A percentile compares a stretch with the other conserved stretches of the same genome.
phyloP scores from a whole-genome alignment of 345 rosid genomes.

The Reutealis trisperma region DNA sequence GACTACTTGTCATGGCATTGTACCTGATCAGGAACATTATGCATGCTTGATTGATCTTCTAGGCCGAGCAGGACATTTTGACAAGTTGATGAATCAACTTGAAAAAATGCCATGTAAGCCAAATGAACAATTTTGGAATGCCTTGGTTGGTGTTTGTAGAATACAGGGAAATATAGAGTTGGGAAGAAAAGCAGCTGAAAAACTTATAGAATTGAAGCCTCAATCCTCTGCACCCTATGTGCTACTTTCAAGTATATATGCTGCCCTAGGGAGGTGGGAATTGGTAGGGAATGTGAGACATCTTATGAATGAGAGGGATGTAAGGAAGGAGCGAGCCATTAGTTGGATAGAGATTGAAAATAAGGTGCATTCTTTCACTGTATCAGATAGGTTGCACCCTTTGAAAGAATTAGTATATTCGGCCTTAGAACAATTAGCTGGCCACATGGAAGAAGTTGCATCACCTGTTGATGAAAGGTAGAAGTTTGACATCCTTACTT shows the following conservation, averaged over 20 bases:
- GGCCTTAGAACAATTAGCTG: constrained; percentile 45
- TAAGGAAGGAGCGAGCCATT: constrained; percentile 52
- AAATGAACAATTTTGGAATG: constrained; percentile 46
- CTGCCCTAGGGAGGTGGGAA: constrained; percentile 59
- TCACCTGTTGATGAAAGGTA: constrained; percentile 27
- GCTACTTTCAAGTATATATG: constrained; percentile 53
- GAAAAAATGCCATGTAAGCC: constrained; percentile 53
- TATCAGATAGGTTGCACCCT: constrained; percentile 51
- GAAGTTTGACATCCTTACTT: constrained; percentile 16
- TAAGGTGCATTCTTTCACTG: constrained; percentile 50
- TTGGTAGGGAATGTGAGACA: constrained; percentile 56
- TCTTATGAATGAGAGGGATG: constrained; percentile 47
- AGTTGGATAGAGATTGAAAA: constrained; percentile 65
- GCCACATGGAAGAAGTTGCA: constrained; percentile 47
- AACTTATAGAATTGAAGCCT: constrained; percentile 50
- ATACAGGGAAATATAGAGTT: constrained; percentile 54
- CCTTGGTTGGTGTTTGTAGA: constrained; percentile 56
- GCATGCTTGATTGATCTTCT: constrained; percentile 77
- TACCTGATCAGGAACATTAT: constrained; percentile 70
- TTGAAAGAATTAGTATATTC: constrained; percentile 46
- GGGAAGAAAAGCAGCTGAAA: constrained; percentile 60
- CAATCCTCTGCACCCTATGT: constrained; percentile 57
- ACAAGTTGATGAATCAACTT: constrained; percentile 49
- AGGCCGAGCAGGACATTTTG: constrained; percentile 61
- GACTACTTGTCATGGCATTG: constrained; percentile 41